These are phyloP conservation scores for Groenewaldozyma tartarivorans DNA, from an alignment of 805 yeast genomes.

Conservation along the genomic window DNA sequence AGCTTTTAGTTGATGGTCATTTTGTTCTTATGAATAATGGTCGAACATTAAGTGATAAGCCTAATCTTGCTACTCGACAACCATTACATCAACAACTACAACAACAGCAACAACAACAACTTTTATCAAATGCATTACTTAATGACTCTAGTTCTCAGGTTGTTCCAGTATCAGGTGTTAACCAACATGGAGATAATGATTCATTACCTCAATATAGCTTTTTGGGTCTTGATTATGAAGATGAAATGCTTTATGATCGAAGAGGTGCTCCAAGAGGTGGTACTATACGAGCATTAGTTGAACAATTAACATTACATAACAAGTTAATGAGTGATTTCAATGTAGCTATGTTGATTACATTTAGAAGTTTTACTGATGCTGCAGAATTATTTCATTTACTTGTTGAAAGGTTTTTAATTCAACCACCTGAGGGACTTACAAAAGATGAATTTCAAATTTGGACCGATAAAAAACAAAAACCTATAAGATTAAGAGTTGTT, in stretches of 20 bases:
- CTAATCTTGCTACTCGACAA: neutral
- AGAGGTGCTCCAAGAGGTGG: constrained; percentile 79
- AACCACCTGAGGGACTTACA: constrained; percentile 81
- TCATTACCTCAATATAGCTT: constrained; percentile 34
- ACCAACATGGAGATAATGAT: neutral
- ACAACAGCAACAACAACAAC: neutral
- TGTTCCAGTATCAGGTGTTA: too few species aligned
- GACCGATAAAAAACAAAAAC: constrained; percentile 61
- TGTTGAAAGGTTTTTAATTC: constrained; percentile 54
- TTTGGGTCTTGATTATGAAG: constrained; percentile 42
- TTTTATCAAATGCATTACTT: neutral
- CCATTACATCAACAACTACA: neutral
- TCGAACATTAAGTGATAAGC: neutral
- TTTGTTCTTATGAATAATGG: neutral
- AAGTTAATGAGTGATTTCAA: constrained; percentile 51
- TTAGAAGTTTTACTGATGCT: constrained; percentile 64
- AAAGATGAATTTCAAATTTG: constrained; percentile 73
- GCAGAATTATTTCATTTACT: constrained; percentile 49
- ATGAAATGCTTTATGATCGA: constrained; percentile 45
- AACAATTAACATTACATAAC: constrained; percentile 71
- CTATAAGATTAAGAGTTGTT: constrained; percentile 56
- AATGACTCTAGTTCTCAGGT: too few species aligned
- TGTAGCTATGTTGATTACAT: constrained; percentile 62
- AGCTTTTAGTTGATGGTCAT: constrained; percentile 1
- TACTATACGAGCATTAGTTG: constrained; percentile 63